Percentiles rank a stretch among this genome's conserved stretches.
Evolutionary conservation across 1,284 basidiomycete species (phyloP).

Genomic region (Marasmius fiardii): DNA sequence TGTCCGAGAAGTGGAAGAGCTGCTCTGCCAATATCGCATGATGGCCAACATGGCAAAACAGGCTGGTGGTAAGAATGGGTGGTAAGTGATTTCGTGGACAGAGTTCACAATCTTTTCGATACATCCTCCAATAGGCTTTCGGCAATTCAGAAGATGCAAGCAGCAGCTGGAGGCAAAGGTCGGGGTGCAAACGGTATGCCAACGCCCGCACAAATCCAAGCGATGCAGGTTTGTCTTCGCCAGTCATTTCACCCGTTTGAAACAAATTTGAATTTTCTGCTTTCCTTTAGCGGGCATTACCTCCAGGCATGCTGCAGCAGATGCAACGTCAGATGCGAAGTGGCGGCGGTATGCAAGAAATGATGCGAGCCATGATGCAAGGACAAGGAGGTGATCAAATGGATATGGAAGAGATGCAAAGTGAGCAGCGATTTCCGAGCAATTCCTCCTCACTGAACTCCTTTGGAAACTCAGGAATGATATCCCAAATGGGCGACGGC

Average conservation of each 20-base stretch:
- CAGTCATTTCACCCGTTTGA: constrained; percentile 9
- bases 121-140: constrained; percentile 52
- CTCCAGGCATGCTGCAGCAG: constrained; percentile 85
- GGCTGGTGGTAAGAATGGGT: constrained; percentile 95
- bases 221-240: constrained; percentile 66
- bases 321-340: constrained; percentile 80
- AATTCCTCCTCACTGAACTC: constrained; percentile 3
- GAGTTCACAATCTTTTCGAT: constrained; percentile 5
- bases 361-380: constrained; percentile 96
- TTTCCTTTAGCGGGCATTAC: constrained; percentile 70
- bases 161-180: constrained; percentile 80
- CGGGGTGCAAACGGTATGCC: constrained; percentile 85
- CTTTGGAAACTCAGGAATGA: constrained; percentile 54
- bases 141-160: constrained; percentile 89
- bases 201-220: constrained; percentile 87
- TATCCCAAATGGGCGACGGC: constrained; percentile 77
- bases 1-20: constrained; percentile 95
- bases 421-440: constrained; percentile 36
- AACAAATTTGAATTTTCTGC: constrained; percentile 6
- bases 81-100: constrained; percentile 40
- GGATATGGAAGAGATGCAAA: constrained; percentile 86
- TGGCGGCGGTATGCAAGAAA: constrained; percentile 89
- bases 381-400: constrained; percentile 79
- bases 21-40: constrained; percentile 94
- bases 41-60: constrained; percentile 98